Conservation (phyloP, 2,329 filamentous ascomycete genomes). For the Sarocladium oryzae region DNA sequence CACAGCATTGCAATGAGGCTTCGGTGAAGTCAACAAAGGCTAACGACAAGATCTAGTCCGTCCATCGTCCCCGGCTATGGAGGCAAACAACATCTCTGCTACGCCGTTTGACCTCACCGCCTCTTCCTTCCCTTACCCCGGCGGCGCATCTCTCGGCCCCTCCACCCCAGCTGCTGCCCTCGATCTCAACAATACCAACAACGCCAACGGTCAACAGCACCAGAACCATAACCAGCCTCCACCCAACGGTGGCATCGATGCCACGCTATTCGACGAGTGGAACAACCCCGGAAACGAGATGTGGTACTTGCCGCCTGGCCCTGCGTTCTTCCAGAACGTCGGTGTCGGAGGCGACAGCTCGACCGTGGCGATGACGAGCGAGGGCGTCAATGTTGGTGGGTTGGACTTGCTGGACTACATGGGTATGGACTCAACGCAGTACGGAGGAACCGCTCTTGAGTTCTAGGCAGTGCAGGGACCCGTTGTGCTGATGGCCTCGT, state of each 20-base stretch:
- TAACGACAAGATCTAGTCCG: constrained; percentile 28
- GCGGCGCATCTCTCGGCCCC: constrained; percentile 41
- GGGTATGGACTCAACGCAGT: constrained; percentile 49
- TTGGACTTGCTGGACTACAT: constrained; percentile 63
- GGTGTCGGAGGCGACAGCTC: constrained; percentile 35
- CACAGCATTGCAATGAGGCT: background rate
- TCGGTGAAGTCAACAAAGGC: constrained; percentile 4
- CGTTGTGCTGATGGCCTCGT: no score
- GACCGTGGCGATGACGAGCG: constrained; percentile 58
- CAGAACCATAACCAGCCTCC: background rate
- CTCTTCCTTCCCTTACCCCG: constrained; percentile 49
- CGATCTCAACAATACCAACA: constrained; percentile 23
- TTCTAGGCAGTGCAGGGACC: background rate
- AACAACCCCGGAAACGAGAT: constrained; percentile 50
- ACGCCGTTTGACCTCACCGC: constrained; percentile 54
- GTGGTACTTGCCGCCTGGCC: constrained; percentile 60
- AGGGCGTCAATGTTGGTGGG: constrained; percentile 60
- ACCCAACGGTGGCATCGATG: constrained; percentile 23
- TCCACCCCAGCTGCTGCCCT: constrained; percentile 40
- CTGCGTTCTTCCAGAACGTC: constrained; percentile 56
- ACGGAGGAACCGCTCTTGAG: constrained; percentile 21
- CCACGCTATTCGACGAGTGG: constrained; percentile 49
- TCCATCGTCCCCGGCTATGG: constrained; percentile 24
- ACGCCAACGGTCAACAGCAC: constrained; percentile 3
- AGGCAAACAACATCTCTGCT: constrained; percentile 50